Conservation (phyloP, 306 rosid genomes). For the Delonix regia region DNA sequence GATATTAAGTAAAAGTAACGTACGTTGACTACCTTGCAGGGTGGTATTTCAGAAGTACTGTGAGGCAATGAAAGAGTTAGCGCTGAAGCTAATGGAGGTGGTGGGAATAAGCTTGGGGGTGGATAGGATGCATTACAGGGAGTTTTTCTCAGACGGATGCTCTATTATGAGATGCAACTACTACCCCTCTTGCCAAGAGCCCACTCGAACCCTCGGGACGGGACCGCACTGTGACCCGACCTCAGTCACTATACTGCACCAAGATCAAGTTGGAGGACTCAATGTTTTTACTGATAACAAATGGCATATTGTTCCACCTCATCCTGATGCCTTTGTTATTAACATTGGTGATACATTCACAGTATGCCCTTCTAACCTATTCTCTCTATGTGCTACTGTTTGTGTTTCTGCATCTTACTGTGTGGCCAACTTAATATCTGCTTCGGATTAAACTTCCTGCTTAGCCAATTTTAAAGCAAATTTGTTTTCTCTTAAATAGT, state of each 20-base stretch:
- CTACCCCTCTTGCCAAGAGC: constrained; percentile 67
- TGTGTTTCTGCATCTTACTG: neutral
- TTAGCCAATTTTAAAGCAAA: no score
- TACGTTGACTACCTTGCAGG: neutral
- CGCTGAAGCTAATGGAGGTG: constrained; percentile 56
- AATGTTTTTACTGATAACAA: constrained; percentile 58
- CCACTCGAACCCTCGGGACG: constrained; percentile 59
- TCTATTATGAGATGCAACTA: constrained; percentile 79
- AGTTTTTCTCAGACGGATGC: constrained; percentile 58
- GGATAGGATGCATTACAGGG: constrained; percentile 46
- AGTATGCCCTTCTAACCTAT: constrained; percentile 43
- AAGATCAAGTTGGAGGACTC: constrained; percentile 77
- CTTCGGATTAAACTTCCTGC: no score
- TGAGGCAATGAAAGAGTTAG: constrained; percentile 59
- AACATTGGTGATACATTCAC: constrained; percentile 79
- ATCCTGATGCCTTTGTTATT: constrained; percentile 55
- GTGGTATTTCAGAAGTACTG: constrained; percentile 63
- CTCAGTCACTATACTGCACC: constrained; percentile 72
- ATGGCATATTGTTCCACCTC: constrained; percentile 64
- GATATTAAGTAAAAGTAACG: no score
- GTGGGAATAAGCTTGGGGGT: constrained; percentile 73
- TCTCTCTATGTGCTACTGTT: neutral
- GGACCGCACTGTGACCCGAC: constrained; percentile 94
- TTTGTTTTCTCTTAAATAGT: neutral
- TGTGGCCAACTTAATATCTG: constrained; percentile 11